Base-by-base conservation (phyloP, 768 basidiomycete species). In the Tubosaeta sp. region DNA sequence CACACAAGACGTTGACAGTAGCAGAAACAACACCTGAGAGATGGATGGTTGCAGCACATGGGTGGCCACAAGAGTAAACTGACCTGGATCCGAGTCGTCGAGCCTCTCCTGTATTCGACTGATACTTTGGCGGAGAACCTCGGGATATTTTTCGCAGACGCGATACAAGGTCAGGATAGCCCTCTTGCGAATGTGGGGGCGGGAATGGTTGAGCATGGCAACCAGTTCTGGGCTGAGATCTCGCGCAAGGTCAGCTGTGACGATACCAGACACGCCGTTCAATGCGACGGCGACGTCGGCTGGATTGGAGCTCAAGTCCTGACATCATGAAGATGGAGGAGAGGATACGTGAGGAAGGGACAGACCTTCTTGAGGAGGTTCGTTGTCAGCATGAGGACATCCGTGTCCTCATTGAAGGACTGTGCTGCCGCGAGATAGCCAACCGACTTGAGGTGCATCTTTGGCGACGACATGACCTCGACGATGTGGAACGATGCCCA, bases 401-500 rank as follows among this genome's bases (percentile, higher is more conserved):
- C 96, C 1, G 96, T 98, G 51, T 95, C 91, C 59, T 91, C 82
- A 39, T 85, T 79, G 68, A 98, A 99, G 1, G 94, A 94, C 71
- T 94, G 84, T 36, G 82, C 70, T 4, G 96, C 94, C 2, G 90
- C 96, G 21, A 99, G 86, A 69, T 99, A 98, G 12, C 96, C 96
- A 44, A 98, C 86, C 24, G 82, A 84, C 76, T 99, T 99, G 58
- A 98, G 77, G 70, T 98, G 94, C 58, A 86, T 81, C 65, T 86
- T 86, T 4, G 87, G 74, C 4, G 93, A 94, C 32, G 93, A 93
- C 96, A 99, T 99, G 67, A 95, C 93, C 65, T 99, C 96, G 6
- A 98, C 86, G 47, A 99, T 88, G 67, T 95, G 85, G 62, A 99
- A 99, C 8, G 96, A 90, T 40, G 94, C 94, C 84, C 93, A 96